Percentiles rank a stretch among this genome's conserved stretches.
phyloP scores from a whole-genome alignment of 1,139 yeast species.

The Candida dubliniensis region DNA sequence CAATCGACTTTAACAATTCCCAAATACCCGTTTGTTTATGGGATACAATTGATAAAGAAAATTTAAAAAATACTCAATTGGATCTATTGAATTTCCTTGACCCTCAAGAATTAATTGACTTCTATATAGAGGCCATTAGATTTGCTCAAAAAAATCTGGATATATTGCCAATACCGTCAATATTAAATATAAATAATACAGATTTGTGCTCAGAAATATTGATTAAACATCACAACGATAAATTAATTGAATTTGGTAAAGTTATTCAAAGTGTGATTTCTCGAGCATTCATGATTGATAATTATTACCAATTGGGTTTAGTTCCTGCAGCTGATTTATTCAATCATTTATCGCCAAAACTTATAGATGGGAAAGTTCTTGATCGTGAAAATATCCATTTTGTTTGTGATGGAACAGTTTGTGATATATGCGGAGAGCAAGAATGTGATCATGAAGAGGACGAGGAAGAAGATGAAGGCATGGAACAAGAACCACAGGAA shows the following conservation, averaged over 20 bases:
- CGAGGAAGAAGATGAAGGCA: conserved; percentile 21
- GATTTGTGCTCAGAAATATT: conserved; percentile 5
- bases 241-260: conserved; percentile 48
- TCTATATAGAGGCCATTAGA: conserved; percentile 51
- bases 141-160: conserved; percentile 42
- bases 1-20: conserved; percentile 45
- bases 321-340: conserved; percentile 93
- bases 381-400: conserved; percentile 69
- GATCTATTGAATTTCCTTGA: conserved; percentile 65
- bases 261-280: conserved; percentile 63
- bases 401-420: conserved; percentile 69
- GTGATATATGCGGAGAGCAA: conserved; percentile 70
- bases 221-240: conserved; percentile 13
- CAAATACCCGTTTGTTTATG: conserved; percentile 63
- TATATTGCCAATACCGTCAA: conserved; percentile 39
- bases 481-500: conserved; percentile 18
- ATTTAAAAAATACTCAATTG: conserved; percentile 66
- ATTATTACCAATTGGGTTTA: conserved; percentile 67
- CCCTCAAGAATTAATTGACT: conserved; percentile 53
- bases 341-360: conserved; percentile 58
- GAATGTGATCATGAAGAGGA: conserved; percentile 53
- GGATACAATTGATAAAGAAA: conserved; percentile 48
- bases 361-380: conserved; percentile 18
- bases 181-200: conserved; percentile 23
- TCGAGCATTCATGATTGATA: conserved; percentile 79